Conservation (phyloP, 2,329 filamentous ascomycete genomes). For the Ciborinia camelliae region DNA sequence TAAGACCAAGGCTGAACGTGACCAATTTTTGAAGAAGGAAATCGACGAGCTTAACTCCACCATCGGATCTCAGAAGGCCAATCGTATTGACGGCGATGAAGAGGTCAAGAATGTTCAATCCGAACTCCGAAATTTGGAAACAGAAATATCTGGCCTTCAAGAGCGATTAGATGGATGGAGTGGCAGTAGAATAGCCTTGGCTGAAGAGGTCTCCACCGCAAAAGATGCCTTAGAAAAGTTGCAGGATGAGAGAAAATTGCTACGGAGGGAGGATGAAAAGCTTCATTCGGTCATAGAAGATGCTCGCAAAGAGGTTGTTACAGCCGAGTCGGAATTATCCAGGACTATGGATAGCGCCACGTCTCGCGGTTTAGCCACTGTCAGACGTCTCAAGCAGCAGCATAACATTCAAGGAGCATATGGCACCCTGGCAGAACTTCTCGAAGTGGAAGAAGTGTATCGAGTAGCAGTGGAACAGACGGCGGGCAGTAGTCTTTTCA, state of each 20-base stretch:
- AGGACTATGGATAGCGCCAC: conserved; percentile 89
- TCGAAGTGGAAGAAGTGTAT: conserved; percentile 81
- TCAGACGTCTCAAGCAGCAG: conserved; percentile 77
- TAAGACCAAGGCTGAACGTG: conserved; percentile 81
- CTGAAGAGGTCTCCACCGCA: conserved; percentile 70
- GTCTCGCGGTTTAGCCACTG: conserved; percentile 78
- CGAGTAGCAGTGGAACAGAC: conserved; percentile 88
- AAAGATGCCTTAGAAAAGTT: conserved; percentile 76
- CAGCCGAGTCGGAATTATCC: conserved; percentile 72
- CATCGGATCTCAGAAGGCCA: conserved; percentile 76
- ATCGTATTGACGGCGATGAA: conserved; percentile 78
- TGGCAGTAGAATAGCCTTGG: conserved; percentile 67
- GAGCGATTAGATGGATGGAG: conserved; percentile 75
- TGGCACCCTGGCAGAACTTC: conserved; percentile 88
- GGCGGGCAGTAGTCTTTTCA: conserved; percentile 87
- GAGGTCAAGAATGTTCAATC: conserved; percentile 70
- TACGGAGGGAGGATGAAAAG: conserved; percentile 87
- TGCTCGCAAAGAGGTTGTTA: conserved; percentile 71
- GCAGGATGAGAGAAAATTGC: conserved; percentile 79
- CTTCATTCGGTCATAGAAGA: conserved; percentile 74
- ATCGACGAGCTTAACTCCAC: conserved; percentile 76
- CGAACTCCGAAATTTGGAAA: conserved; percentile 69
- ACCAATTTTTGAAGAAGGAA: conserved; percentile 75
- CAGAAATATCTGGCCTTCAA: conserved; percentile 67
- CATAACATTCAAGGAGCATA: conserved; percentile 81